Evolutionary conservation across 257 asterid genomes (phyloP).

Genomic region (Ophiorrhiza pumila): DNA sequence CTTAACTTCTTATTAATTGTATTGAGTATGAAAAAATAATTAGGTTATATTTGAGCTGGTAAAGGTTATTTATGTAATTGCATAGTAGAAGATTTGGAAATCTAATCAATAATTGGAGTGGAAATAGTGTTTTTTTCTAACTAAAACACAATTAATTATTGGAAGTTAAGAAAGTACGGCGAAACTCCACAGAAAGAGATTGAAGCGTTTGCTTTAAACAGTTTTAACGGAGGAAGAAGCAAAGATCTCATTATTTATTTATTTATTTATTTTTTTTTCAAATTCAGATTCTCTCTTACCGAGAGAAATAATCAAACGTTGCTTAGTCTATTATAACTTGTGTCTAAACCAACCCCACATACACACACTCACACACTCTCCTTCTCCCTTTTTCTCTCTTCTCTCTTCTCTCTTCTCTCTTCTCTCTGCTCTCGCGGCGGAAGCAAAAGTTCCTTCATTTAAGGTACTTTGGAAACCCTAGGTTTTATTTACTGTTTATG

Average conservation of each 20-base stretch:
- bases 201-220: slow-evolving; percentile 8
- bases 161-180: slow-evolving; percentile 10
- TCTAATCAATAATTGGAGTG: not conserved
- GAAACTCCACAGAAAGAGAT: slow-evolving; percentile 9
- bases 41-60: no score
- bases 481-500: not conserved
- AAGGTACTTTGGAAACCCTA: slow-evolving; percentile 17
- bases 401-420: no score
- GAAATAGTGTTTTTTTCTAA: not conserved
- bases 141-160: no score
- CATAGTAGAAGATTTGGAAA: not conserved
- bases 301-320: slow-evolving; percentile 9
- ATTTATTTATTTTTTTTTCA: not conserved
- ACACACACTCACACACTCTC: not conserved
- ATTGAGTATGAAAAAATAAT: no score
- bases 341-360: not conserved
- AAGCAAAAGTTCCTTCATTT: not conserved
- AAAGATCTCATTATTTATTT: not conserved
- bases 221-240: not conserved
- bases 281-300: not conserved
- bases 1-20: no score
- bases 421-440: not conserved
- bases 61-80: slow-evolving; percentile 4
- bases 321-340: not conserved
- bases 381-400: no score